Conservation (phyloP, 139 green algal genomes). For the Chlamydomonas incerta region DNA sequence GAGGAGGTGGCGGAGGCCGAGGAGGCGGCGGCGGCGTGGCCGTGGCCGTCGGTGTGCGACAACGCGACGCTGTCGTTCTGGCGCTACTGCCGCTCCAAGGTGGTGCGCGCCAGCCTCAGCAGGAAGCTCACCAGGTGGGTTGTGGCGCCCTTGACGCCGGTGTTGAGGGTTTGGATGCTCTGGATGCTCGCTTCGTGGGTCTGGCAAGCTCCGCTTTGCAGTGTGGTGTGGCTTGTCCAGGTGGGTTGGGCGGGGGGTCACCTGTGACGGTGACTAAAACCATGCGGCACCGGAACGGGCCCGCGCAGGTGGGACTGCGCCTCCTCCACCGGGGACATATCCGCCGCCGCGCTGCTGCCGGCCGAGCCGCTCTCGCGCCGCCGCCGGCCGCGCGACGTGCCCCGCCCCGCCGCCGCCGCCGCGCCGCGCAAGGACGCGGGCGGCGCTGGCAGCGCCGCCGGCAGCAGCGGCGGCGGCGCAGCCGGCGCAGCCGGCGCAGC, state of each 20-base stretch:
- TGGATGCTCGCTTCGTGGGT: too few species aligned
- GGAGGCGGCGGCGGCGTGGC: neutral
- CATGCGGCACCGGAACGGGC: too few species aligned
- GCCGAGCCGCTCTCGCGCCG: conserved; percentile 33
- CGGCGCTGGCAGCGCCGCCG: neutral
- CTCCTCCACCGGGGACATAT: neutral
- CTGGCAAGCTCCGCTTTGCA: too few species aligned
- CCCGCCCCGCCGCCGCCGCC: neutral
- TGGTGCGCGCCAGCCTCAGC: neutral
- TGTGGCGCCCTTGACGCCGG: too few species aligned
- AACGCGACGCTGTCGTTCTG: conserved; percentile 45
- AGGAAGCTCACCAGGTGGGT: conserved; percentile 37
- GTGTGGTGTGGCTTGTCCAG: too few species aligned
- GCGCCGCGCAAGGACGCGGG: neutral
- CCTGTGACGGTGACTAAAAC: too few species aligned
- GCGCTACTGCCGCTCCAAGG: conserved; percentile 44
- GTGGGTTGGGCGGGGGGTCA: too few species aligned
- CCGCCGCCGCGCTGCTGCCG: conserved; percentile 15
- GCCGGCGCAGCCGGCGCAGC: neutral
- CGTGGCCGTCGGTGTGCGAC: conserved; percentile 28
- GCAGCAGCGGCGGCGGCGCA: too few species aligned
- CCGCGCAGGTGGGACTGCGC: conserved; percentile 36
- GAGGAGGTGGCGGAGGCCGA: neutral
- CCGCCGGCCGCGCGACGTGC: conserved; percentile 31
- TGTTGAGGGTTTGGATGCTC: too few species aligned